Base-by-base conservation (phyloP, 306 rosid genomes). In the Citrullus colocynthis region DNA sequence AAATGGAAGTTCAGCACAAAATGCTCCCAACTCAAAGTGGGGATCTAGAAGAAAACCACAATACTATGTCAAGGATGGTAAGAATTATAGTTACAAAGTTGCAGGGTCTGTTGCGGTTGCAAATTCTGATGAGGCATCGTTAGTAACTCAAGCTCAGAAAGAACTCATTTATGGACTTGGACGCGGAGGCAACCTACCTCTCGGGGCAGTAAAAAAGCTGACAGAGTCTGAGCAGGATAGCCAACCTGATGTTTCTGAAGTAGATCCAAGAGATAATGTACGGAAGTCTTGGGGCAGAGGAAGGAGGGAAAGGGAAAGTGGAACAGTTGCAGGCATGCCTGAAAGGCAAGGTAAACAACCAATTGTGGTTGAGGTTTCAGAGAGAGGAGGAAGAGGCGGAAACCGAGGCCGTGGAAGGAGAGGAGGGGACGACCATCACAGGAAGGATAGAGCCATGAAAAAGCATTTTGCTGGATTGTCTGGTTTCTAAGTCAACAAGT, bases 41-140 rank as follows among this genome's bases (percentile, higher is more conserved):
- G 98, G 98, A 20, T 96, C 99, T 28, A 89, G 86, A 87, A 86
- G 77, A 85, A 86, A 81, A 79, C 98, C 99, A 51, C 99, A 91
- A 84, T 92, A 80, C 85, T 93, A 87, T 79, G 99, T 92, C 78
- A 96, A 91, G 86, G 99, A 96, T 79, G 99, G 98, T 78, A 96
- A 96, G 84, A 96, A 96, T 69, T 96, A 96, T 88, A 93, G 98
- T 84, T 96, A 93, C 89, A 96, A 93, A 82, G 96, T 93, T 78
- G 91, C 90, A 61, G 99, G 98, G 80, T 84, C 98, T 7, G 34
- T 92, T 57, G 99, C 97, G 2, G 99, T 91, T 84, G 90, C 96
- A 77, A 96, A 93, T 81, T 82, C 85, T 30, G 83, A 78, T 28
- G 99, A 96, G 84, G 99, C 98, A 52, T 85, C 96, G 7, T 67